phyloP scores from a whole-genome alignment of 768 basidiomycete species.

The Rhizopogon sp. region DNA sequence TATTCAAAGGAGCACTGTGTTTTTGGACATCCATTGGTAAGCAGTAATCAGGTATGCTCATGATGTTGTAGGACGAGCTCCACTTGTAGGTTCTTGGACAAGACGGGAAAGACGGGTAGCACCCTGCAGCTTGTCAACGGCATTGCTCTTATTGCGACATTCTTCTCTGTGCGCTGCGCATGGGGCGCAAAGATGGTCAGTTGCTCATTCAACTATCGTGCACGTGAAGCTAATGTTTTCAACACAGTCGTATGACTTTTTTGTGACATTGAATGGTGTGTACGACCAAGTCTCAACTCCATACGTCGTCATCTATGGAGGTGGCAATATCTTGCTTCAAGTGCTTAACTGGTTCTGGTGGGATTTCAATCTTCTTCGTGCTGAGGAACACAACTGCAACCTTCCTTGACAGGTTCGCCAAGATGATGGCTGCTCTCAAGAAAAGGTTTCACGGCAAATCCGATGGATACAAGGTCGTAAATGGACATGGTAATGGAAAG shows the following conservation, averaged over 20 bases:
- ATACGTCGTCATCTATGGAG: conserved; percentile 46
- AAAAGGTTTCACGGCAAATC: conserved; percentile 48
- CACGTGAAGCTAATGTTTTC: not conserved
- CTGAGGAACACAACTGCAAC: not conserved
- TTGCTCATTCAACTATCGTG: not conserved
- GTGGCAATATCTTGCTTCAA: conserved; percentile 63
- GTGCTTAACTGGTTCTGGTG: conserved; percentile 78
- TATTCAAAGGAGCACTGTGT: conserved; percentile 64
- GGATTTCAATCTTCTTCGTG: conserved; percentile 12
- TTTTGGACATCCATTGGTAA: conserved; percentile 86
- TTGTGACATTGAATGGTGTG: conserved; percentile 50
- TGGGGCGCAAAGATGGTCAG: conserved; percentile 55
- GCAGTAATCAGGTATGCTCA: conserved; percentile 8
- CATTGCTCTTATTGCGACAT: conserved; percentile 55
- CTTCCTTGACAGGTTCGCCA: conserved; percentile 52
- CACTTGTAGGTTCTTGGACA: conserved; percentile 63
- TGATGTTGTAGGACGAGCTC: not conserved
- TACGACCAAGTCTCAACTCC: conserved; percentile 47
- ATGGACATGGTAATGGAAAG: conserved; percentile 8
- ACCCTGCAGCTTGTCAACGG: conserved; percentile 71
- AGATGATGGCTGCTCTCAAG: conserved; percentile 63
- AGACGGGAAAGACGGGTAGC: conserved; percentile 66
- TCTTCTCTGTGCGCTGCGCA: conserved; percentile 65
- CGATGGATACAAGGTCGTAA: conserved; percentile 8
- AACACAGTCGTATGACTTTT: conserved; percentile 62